Conservation (phyloP, 169 alveolate species). For the Eimeria necatrix region DNA sequence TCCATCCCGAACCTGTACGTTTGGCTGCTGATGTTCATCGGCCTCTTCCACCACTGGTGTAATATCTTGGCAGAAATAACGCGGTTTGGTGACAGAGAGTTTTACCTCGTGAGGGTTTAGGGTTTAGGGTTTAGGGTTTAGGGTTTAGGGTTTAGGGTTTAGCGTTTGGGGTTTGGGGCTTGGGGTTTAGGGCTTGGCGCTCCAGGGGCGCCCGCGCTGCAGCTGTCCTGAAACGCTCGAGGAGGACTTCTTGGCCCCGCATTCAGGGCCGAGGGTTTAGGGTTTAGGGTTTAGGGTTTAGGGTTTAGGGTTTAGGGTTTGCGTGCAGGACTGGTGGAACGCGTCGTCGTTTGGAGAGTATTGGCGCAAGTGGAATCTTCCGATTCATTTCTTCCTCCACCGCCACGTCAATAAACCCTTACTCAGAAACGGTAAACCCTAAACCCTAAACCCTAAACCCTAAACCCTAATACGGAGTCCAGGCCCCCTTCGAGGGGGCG, state of each 20-base stretch:
- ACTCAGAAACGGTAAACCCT: slow-evolving; percentile 89
- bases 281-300: neutral
- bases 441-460: slow-evolving; percentile 79
- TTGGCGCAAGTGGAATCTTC: slow-evolving; percentile 97
- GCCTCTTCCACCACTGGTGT: slow-evolving; percentile 95
- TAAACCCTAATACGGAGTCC: slow-evolving; percentile 66
- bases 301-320: neutral
- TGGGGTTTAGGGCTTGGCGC: slow-evolving; percentile 6
- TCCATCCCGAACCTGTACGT: slow-evolving; percentile 95
- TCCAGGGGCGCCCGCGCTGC: neutral
- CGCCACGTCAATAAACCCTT: slow-evolving; percentile 97
- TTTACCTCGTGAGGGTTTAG: slow-evolving; percentile 89
- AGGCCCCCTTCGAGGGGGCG: neutral
- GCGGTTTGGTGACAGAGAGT: slow-evolving; percentile 95
- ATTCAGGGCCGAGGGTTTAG: slow-evolving; percentile 4
- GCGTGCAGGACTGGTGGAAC: slow-evolving; percentile 96
- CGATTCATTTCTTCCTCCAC: slow-evolving; percentile 95
- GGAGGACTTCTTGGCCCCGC: neutral
- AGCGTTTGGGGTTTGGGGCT: slow-evolving; percentile 21
- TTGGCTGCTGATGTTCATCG: slow-evolving; percentile 95
- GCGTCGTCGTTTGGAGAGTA: slow-evolving; percentile 95
- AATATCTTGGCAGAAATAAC: slow-evolving; percentile 96
- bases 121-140: neutral
- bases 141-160: neutral
- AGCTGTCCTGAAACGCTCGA: neutral